phyloP scores from a whole-genome alignment of 2,329 filamentous ascomycete genomes.

The Dothideomycetes sp. region DNA sequence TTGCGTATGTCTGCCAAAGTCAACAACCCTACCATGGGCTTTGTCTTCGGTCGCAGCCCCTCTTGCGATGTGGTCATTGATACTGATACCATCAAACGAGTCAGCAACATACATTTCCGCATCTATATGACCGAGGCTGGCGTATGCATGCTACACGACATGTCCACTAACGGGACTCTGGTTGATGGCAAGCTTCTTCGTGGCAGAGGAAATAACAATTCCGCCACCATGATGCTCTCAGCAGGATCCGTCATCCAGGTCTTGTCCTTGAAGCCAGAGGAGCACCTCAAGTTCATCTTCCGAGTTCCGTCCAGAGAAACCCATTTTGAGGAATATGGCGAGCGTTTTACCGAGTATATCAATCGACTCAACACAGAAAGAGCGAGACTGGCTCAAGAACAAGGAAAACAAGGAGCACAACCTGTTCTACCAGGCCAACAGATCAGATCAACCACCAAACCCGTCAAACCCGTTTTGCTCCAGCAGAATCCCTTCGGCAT shows the following conservation, averaged over 20 bases:
- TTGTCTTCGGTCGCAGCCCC: constrained; percentile 74
- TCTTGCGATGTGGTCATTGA: constrained; percentile 64
- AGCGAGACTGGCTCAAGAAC: constrained; percentile 2
- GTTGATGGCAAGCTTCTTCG: constrained; percentile 66
- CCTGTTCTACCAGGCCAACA: background rate
- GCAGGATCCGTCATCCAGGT: constrained; percentile 68
- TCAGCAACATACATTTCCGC: constrained; percentile 94
- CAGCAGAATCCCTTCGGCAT: constrained; percentile 46
- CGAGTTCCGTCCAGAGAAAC: constrained; percentile 67
- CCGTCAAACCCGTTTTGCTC: constrained; percentile 15
- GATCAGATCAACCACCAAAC: background rate
- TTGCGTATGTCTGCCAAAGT: constrained; percentile 67
- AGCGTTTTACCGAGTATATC: constrained; percentile 63
- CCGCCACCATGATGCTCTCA: constrained; percentile 55
- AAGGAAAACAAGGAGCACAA: background rate
- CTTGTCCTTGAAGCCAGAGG: constrained; percentile 40
- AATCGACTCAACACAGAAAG: constrained; percentile 24
- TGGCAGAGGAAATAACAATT: constrained; percentile 36
- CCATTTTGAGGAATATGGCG: constrained; percentile 55
- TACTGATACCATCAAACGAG: constrained; percentile 58
- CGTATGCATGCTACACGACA: constrained; percentile 83
- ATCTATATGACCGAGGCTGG: constrained; percentile 84
- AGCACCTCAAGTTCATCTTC: constrained; percentile 74
- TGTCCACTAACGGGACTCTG: constrained; percentile 90
- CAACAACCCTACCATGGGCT: constrained; percentile 62